phyloP scores from a whole-genome alignment of 1,139 yeast genomes.

The Citeromyces hawaiiensis region DNA sequence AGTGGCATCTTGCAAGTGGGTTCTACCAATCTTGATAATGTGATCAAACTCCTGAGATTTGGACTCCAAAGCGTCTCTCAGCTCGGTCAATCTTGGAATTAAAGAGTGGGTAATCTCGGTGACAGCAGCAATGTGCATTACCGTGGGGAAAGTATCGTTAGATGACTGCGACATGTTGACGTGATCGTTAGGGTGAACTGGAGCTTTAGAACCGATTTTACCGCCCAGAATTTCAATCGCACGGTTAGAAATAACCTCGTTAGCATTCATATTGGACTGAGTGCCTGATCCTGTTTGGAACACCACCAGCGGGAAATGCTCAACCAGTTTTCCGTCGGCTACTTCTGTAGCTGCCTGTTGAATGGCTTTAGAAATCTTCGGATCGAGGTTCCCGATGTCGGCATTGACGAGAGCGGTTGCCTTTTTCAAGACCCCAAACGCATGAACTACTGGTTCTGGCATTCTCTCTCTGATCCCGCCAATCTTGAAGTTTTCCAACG shows the following conservation, averaged over 20 bases:
- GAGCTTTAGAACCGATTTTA: constrained; percentile 74
- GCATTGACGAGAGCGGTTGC: constrained; percentile 91
- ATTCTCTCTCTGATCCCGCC: constrained; percentile 85
- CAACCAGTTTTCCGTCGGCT: constrained; percentile 78
- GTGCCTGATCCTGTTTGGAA: constrained; percentile 99
- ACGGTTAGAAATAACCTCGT: constrained; percentile 95
- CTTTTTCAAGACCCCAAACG: constrained; percentile 89
- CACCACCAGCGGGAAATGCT: constrained; percentile 94
- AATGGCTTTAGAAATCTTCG: constrained; percentile 72
- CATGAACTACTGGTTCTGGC: constrained; percentile 83
- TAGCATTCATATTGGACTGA: constrained; percentile 97
- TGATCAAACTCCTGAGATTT: constrained; percentile 75
- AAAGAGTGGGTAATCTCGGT: constrained; percentile 66
- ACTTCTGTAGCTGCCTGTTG: constrained; percentile 94
- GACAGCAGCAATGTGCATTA: constrained; percentile 98
- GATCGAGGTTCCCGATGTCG: constrained; percentile 76
- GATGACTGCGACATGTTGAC: constrained; percentile 98
- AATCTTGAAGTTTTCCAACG: constrained; percentile 85
- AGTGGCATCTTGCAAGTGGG: constrained; percentile 97
- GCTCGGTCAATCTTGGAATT: constrained; percentile 64
- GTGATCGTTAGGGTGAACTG: constrained; percentile 97
- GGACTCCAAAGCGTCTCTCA: constrained; percentile 63
- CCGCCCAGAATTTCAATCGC: constrained; percentile 96
- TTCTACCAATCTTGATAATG: constrained; percentile 96
- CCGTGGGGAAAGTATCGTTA: constrained; percentile 97